Evolutionary conservation across 352 stramenopile genomes (phyloP).

Genomic region (Phytopythium boreale): DNA sequence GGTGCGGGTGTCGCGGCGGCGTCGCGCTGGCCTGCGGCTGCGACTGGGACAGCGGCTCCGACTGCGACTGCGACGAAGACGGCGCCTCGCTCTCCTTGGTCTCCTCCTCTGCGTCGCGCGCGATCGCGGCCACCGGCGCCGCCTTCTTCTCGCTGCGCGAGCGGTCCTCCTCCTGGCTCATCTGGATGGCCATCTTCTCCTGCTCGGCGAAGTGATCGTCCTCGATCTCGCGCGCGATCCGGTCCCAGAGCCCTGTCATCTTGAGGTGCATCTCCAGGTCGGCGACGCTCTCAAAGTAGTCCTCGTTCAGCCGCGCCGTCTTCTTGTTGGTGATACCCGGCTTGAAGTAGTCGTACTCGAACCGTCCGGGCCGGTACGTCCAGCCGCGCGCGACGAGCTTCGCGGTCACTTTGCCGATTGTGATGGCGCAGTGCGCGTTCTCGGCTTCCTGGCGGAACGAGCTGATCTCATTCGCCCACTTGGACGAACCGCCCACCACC

Average conservation of each 20-base stretch:
- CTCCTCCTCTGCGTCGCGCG: conserved; percentile 3
- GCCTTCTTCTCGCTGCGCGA: not conserved
- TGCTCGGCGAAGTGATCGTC: conserved; percentile 24
- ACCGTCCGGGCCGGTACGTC: conserved; percentile 65
- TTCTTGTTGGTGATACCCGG: conserved; percentile 45
- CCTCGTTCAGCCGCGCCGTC: conserved; percentile 46
- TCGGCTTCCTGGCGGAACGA: conserved; percentile 12
- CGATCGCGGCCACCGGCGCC: not conserved
- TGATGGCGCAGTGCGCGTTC: conserved; percentile 18
- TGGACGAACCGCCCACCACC: not conserved
- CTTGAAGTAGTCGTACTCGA: conserved; percentile 88
- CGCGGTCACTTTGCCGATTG: conserved; percentile 57
- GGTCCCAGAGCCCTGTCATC: conserved; percentile 54
- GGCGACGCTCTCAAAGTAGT: conserved; percentile 72
- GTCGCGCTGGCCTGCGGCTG: not conserved
- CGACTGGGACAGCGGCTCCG: conserved; percentile 1
- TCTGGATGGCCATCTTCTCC: conserved; percentile 16
- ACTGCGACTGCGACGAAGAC: conserved; percentile 8
- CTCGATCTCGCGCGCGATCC: conserved; percentile 43
- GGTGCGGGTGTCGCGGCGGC: conserved; percentile 6
- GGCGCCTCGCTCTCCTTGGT: conserved; percentile 9
- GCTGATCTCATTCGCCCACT: not conserved
- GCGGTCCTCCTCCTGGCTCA: conserved; percentile 19
- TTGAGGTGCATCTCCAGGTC: conserved; percentile 72
- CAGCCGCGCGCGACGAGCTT: conserved; percentile 56